A percentile compares a stretch with the other conserved stretches of the same genome.
These are phyloP conservation scores for Citropsis articulata DNA, from an alignment of 345 rosid genomes.

Conservation along the genomic window DNA sequence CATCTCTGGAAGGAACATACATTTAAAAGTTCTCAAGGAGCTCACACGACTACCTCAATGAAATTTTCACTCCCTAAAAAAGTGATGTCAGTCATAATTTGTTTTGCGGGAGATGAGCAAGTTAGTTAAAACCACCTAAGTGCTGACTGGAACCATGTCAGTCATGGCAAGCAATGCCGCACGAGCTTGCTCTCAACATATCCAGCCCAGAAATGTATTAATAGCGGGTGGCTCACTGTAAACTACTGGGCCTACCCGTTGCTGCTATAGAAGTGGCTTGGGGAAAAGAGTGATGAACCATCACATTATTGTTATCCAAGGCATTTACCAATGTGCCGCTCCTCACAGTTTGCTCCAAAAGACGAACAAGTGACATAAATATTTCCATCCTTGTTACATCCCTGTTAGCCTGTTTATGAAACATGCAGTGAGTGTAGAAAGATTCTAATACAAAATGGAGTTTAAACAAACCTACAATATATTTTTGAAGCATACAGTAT, in stretches of 20 bases:
- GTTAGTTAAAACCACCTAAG: constrained; percentile 31
- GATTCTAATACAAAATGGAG: neutral
- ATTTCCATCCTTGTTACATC: constrained; percentile 95
- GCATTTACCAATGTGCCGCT: constrained; percentile 38
- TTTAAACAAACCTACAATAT: neutral
- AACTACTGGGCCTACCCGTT: constrained; percentile 48
- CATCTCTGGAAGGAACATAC: neutral
- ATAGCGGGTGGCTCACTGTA: constrained; percentile 34
- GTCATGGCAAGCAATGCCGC: constrained; percentile 50
- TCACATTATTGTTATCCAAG: constrained; percentile 47
- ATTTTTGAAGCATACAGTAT: neutral
- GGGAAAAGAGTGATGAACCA: constrained; percentile 41
- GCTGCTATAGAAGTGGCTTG: constrained; percentile 44
- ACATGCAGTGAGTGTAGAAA: neutral
- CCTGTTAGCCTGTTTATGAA: constrained; percentile 62
- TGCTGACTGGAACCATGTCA: constrained; percentile 40
- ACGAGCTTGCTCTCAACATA: constrained; percentile 54
- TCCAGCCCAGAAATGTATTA: constrained; percentile 20
- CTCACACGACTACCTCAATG: constrained; percentile 17
- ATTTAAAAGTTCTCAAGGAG: constrained; percentile 2
- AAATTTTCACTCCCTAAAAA: constrained; percentile 9
- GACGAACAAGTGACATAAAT: constrained; percentile 78
- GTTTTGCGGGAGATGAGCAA: constrained; percentile 14
- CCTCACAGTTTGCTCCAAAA: constrained; percentile 73
- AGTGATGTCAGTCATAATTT: constrained; percentile 13